These are phyloP conservation scores for Backusella liffmaniae DNA, from an alignment of 192 early-diverging fungal species.

Conservation along the genomic window DNA sequence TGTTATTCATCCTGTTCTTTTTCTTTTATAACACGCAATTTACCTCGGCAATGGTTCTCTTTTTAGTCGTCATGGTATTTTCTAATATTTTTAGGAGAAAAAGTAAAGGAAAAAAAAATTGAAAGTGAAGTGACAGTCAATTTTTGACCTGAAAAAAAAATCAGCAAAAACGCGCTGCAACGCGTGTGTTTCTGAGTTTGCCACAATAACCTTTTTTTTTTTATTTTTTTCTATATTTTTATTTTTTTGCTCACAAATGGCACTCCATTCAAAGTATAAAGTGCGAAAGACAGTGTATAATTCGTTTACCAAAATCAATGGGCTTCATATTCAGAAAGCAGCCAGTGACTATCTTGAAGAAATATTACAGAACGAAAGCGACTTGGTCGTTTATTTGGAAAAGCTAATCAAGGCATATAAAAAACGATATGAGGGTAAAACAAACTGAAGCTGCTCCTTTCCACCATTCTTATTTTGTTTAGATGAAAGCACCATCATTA, in stretches of 20 bases:
- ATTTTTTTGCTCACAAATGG: neutral
- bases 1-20: too few species aligned
- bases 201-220: neutral
- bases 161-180: neutral
- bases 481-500: slow-evolving; percentile 28
- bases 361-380: slow-evolving; percentile 46
- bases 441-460: neutral
- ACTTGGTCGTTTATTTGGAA: slow-evolving; percentile 62
- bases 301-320: slow-evolving; percentile 76
- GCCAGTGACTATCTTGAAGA: slow-evolving; percentile 65
- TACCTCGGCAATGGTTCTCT: neutral
- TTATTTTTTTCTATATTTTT: neutral
- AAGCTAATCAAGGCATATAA: slow-evolving; percentile 69
- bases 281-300: slow-evolving; percentile 52
- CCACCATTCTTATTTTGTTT: neutral
- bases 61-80: neutral
- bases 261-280: neutral
- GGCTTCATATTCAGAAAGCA: slow-evolving; percentile 74
- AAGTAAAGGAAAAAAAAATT: neutral
- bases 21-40: too few species aligned
- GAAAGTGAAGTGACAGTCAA: neutral
- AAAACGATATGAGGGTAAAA: slow-evolving; percentile 64
- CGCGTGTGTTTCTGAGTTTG: neutral
- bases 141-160: neutral
- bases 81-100: neutral